Evolutionary conservation across 257 asterid genomes (phyloP).

Genomic region (Primulina huaijiensis): DNA sequence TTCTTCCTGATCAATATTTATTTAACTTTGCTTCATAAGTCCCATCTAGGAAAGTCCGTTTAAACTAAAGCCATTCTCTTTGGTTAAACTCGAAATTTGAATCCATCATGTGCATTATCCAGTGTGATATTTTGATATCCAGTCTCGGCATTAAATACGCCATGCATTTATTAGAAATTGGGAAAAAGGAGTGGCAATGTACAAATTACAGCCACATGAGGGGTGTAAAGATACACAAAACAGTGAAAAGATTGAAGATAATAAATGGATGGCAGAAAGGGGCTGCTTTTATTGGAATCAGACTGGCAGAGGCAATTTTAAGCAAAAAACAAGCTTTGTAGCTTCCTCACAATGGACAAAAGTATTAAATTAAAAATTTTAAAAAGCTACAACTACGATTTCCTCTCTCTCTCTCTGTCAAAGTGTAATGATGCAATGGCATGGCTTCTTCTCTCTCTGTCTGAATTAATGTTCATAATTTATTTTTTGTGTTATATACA

Average conservation of each 20-base stretch:
- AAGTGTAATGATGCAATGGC: background rate
- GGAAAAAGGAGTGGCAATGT: constrained; percentile 12
- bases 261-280: constrained; percentile 35
- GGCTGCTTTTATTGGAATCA: constrained; percentile 44
- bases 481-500: no score
- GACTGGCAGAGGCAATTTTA: constrained; percentile 42
- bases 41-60: no score
- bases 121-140: background rate
- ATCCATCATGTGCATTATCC: background rate
- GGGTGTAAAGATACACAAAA: constrained; percentile 37
- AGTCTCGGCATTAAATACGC: background rate
- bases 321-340: constrained; percentile 31
- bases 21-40: no score
- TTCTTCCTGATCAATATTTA: no score
- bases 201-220: constrained; percentile 22
- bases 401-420: background rate
- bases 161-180: constrained; percentile 20
- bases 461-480: no score
- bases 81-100: no score
- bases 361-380: no score
- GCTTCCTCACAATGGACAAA: constrained; percentile 9
- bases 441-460: no score
- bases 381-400: background rate
- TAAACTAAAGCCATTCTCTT: no score
- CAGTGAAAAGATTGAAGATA: constrained; percentile 63